Evolutionary conservation across 306 rosid species (phyloP).

Genomic region (Cajanus cajan): DNA sequence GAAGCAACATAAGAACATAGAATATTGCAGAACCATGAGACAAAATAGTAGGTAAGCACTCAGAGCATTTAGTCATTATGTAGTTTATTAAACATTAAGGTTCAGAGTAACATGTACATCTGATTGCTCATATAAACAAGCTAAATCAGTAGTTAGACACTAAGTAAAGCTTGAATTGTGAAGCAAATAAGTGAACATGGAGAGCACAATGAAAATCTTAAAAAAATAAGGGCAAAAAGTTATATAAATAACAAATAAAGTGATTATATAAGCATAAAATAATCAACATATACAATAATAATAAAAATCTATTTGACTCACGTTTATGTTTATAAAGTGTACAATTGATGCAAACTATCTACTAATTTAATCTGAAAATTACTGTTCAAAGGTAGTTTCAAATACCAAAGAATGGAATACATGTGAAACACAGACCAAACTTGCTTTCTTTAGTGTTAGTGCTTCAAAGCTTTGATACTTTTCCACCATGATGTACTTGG

Average conservation of each 20-base stretch:
- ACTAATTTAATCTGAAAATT: not conserved
- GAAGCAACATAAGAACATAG: not conserved
- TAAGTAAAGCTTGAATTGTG: not conserved
- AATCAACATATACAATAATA: not conserved
- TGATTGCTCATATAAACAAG: conserved; percentile 11
- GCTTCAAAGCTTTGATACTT: not conserved
- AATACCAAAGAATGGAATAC: not conserved
- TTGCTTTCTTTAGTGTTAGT: not conserved
- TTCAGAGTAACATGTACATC: not conserved
- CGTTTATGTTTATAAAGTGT: not conserved
- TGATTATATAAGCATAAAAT: not conserved
- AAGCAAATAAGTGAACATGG: not conserved
- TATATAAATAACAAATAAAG: not conserved
- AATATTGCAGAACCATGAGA: not conserved
- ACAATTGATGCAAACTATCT: not conserved
- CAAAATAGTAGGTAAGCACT: conserved; percentile 13
- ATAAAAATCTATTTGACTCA: not conserved
- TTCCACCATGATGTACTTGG: not conserved
- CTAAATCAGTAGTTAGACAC: not conserved
- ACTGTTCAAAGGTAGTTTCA: not conserved
- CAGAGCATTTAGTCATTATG: not conserved
- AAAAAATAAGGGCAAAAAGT: not conserved
- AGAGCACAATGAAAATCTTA: not conserved
- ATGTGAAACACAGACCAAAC: not conserved
- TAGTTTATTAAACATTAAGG: conserved; percentile 13